Percentiles rank a stretch among this genome's conserved stretches.
phyloP scores from a whole-genome alignment of 495 filamentous ascomycete species.

The Tuber umbilicatum region DNA sequence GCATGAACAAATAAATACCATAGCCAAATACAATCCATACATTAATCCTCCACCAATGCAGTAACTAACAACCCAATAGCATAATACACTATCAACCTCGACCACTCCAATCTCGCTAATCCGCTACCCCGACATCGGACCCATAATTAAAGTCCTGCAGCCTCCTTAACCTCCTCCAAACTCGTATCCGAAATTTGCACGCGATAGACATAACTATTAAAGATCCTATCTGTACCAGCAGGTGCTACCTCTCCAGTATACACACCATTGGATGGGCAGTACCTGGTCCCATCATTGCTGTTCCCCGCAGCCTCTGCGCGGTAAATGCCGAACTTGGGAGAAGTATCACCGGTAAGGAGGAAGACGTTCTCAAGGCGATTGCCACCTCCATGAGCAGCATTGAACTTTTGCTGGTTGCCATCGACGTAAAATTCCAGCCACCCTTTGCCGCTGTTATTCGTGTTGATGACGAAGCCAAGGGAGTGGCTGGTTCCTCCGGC shows the following conservation, averaged over 20 bases:
- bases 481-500: conserved; percentile 21
- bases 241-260: conserved; percentile 24
- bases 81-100: background rate
- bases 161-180: conserved; percentile 28
- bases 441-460: conserved; percentile 29
- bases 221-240: conserved; percentile 25
- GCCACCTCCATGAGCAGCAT: conserved; percentile 33
- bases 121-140: background rate
- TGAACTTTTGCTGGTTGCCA: conserved; percentile 39
- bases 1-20: background rate
- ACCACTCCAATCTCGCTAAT: background rate
- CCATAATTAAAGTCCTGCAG: conserved; percentile 27
- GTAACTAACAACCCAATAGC: background rate
- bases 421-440: conserved; percentile 36
- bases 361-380: conserved; percentile 30
- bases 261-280: conserved; percentile 23
- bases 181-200: conserved; percentile 41
- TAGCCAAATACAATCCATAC: background rate
- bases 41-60: background rate
- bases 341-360: conserved; percentile 40
- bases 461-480: conserved; percentile 42
- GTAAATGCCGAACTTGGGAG: conserved; percentile 43
- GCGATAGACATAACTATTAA: conserved; percentile 35
- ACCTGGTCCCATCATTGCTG: conserved; percentile 11
- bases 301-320: conserved; percentile 34